Evolutionary conservation across 31 red algal genomes (phyloP).

Genomic region (Porphyra umbilicalis): DNA sequence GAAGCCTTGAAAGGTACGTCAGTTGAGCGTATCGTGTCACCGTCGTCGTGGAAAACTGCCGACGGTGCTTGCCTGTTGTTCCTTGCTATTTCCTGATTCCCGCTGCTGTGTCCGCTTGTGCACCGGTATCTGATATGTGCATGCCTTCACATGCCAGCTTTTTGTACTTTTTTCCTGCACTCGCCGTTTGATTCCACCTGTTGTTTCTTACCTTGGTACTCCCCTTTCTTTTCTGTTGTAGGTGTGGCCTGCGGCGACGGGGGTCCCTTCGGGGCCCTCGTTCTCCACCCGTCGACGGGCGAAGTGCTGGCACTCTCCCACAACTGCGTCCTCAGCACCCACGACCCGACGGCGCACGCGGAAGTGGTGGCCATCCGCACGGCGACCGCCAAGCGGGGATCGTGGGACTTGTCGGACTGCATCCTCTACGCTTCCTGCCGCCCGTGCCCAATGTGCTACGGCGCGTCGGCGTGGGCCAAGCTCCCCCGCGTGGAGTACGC

Average conservation of each 20-base stretch:
- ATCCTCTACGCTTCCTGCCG: constrained; percentile 74
- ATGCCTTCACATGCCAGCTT: background rate
- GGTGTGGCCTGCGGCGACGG: constrained; percentile 53
- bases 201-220: background rate
- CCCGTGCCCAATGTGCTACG: constrained; percentile 92
- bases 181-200: background rate
- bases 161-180: background rate
- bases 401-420: constrained; percentile 61
- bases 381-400: constrained; percentile 37
- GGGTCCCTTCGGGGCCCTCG: constrained; percentile 87
- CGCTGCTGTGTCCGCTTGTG: background rate
- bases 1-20: constrained; percentile 38
- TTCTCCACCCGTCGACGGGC: constrained; percentile 21
- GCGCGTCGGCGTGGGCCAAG: constrained; percentile 73
- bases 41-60: too few species aligned
- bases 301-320: constrained; percentile 43
- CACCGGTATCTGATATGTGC: background rate
- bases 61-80: background rate
- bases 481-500: constrained; percentile 46
- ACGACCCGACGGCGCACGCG: constrained; percentile 93
- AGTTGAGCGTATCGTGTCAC: background rate
- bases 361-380: constrained; percentile 83
- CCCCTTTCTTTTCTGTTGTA: background rate
- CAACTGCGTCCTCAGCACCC: constrained; percentile 59
- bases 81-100: background rate